These are phyloP conservation scores for Cynanchum wilfordii DNA, from an alignment of 257 asterid genomes.

Conservation along the genomic window DNA sequence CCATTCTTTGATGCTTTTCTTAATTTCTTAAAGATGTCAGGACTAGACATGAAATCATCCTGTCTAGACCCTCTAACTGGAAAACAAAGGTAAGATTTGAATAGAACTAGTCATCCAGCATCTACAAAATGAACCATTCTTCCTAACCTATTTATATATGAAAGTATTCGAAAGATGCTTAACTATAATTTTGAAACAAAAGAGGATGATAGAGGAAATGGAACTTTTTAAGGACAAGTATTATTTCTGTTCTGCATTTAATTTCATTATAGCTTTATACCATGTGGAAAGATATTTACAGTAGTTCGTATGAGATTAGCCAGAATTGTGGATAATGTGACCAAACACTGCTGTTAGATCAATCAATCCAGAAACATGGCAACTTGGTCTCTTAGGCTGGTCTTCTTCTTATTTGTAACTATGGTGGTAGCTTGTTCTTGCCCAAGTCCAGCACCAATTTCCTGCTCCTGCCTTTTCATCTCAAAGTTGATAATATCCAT, in stretches of 20 bases:
- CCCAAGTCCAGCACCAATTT: slow-evolving; percentile 5
- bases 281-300: neutral
- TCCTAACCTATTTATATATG: neutral
- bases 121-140: neutral
- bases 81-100: neutral
- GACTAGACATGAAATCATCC: neutral
- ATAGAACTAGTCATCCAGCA: neutral
- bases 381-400: slow-evolving; percentile 46
- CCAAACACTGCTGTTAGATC: neutral
- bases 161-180: neutral
- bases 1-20: neutral
- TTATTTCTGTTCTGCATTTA: neutral
- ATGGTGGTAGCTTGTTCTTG: slow-evolving; percentile 9
- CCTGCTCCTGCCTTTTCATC: slow-evolving; percentile 6
- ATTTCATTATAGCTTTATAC: neutral
- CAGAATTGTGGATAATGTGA: neutral
- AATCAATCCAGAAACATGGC: slow-evolving; percentile 34
- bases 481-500: slow-evolving; percentile 19
- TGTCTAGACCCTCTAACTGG: neutral
- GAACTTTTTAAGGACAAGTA: neutral
- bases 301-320: neutral
- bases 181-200: no score
- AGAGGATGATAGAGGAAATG: no score
- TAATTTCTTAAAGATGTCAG: neutral
- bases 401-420: slow-evolving; percentile 29